Evolutionary conservation across 345 rosid genomes (phyloP), one percentile per base, ranked within the genome.

Genomic region (Anacardium occidentale): DNA sequence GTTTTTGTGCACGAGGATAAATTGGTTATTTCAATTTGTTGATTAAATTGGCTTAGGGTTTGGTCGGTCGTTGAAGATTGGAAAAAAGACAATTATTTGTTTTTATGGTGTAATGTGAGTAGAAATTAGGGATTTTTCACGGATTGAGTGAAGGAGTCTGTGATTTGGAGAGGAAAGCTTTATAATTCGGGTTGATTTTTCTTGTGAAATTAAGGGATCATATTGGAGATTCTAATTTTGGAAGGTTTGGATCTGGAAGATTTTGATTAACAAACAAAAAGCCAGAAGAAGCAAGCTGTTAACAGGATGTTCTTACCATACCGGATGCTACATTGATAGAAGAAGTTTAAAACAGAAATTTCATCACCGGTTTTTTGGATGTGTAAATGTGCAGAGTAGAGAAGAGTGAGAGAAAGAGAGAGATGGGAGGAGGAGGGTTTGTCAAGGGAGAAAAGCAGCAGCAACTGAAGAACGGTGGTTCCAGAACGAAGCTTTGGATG

Each of bases 401-500:
- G 40, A 75, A 42, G 69, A 62, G 40, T 65, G 86, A 75, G 69
- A 79, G 70, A 15, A 79, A 79, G 42, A 67, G 80, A 73, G 76
- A 80, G 78, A 79, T 79, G 81, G 86, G 77, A 52, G 74, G 87
- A 80, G 86, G 77, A 47, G 72, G 85, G 80, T 76, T 78, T 54
- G 54, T 88, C 63, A 81, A 73, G 75, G 53, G 93, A 87, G 75
- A 88, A 26, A 53, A 13, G 50, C 62, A 62, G 7, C 45, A 58
- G 40, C 73, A 89, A 82, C 73, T 87, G 13, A 88, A 79, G 80
- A 37, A 7, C 8, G 42, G 42, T 37, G 66, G 86, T 76, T 84
- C 96, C 60, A 84, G 83, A 70, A 86, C 83, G 89, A 90, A 93
- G 81, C 74, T 91, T 74, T 93, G 99, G 99, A 79, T 91, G 86